These are phyloP conservation scores for Lichtheimia corymbifera DNA, from an alignment of 371 early-diverging fungal species.

Conservation along the genomic window DNA sequence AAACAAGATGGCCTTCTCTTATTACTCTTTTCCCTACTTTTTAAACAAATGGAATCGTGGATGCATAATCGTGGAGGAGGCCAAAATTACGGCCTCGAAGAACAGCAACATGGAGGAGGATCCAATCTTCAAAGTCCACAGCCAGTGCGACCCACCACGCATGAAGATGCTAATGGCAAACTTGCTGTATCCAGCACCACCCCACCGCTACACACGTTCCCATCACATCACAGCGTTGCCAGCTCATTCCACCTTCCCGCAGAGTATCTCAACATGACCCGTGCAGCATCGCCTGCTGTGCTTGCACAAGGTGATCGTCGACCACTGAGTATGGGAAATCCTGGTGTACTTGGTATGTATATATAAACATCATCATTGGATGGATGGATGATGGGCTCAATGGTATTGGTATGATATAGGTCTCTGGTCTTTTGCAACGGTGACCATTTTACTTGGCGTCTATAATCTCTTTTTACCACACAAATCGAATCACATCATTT, in stretches of 20 bases:
- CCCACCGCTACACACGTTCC: not conserved
- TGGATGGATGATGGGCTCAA: not conserved
- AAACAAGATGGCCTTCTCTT: not conserved
- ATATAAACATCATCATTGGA: not conserved
- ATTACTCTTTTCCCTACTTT: not conserved
- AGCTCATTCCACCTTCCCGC: not conserved
- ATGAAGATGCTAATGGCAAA: conserved; percentile 8
- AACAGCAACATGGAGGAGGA: not conserved
- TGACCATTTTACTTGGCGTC: conserved; percentile 20
- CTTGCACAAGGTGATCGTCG: conserved; percentile 15
- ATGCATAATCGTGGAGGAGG: not conserved
- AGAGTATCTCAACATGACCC: conserved; percentile 5
- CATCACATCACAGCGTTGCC: not conserved
- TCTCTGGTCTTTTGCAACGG: conserved; percentile 29
- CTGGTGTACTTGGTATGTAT: conserved; percentile 6
- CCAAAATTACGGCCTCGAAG: not conserved
- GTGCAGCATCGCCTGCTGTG: conserved; percentile 12
- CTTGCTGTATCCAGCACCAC: not conserved
- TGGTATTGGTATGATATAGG: conserved; percentile 2
- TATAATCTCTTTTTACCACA: conserved; percentile 22
- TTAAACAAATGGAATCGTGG: conserved; percentile 1
- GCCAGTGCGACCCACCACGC: conserved; percentile 1
- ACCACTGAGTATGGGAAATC: conserved; percentile 23
- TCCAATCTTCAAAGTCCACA: conserved; percentile 1
- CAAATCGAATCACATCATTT: conserved; percentile 20